phyloP scores from a whole-genome alignment of 306 rosid genomes.

The Carpinus viminea region DNA sequence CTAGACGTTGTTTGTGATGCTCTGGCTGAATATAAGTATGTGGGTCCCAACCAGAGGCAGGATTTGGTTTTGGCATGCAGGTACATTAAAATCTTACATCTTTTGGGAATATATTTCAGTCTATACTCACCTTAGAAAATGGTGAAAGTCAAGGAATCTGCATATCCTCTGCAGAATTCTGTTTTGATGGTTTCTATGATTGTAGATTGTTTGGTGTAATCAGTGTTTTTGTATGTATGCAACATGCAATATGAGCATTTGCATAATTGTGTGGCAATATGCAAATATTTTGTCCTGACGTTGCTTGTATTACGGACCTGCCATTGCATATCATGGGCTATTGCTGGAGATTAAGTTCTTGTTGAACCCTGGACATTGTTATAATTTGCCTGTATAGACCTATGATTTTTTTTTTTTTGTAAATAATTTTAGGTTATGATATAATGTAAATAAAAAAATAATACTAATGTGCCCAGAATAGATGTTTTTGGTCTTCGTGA shows the following conservation, averaged over 20 bases:
- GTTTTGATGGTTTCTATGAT: background rate
- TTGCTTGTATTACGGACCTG: background rate
- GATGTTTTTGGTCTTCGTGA: background rate
- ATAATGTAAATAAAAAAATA: no score
- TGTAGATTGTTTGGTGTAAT: slow-evolving; percentile 19
- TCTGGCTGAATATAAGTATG: slow-evolving; percentile 82
- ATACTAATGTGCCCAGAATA: background rate
- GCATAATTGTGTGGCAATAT: background rate
- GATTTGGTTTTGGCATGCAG: slow-evolving; percentile 90
- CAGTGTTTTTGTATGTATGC: background rate
- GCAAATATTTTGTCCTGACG: no score
- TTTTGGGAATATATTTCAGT: slow-evolving; percentile 14
- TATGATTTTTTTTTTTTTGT: no score
- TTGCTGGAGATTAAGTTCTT: background rate
- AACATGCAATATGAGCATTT: background rate
- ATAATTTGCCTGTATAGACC: background rate
- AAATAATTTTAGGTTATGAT: background rate
- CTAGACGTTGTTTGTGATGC: slow-evolving; percentile 77
- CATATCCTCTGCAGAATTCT: slow-evolving; percentile 2
- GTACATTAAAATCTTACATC: slow-evolving; percentile 39
- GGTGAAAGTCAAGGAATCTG: background rate
- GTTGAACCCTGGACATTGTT: background rate
- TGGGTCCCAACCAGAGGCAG: slow-evolving; percentile 88
- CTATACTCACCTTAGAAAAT: slow-evolving; percentile 8
- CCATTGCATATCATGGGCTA: background rate